A percentile compares a stretch with the other conserved stretches of the same genome.
These are phyloP conservation scores for Candida morakotiae DNA, from an alignment of 805 yeast genomes.

Conservation along the genomic window DNA sequence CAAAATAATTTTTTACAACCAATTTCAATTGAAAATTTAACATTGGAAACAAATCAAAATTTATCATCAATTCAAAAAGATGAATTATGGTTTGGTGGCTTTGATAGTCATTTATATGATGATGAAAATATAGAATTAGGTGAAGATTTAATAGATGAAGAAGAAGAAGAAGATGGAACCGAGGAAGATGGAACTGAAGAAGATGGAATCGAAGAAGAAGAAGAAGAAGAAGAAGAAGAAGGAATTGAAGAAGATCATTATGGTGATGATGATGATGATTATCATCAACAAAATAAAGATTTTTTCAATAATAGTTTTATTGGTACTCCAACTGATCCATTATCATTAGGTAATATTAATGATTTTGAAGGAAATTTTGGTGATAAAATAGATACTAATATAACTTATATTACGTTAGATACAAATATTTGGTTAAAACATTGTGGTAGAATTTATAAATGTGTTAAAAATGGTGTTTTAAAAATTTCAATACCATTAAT, in stretches of 20 bases:
- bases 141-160: slow-evolving; percentile 18
- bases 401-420: slow-evolving; percentile 62
- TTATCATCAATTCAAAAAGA: slow-evolving; percentile 21
- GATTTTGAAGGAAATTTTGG: slow-evolving; percentile 48
- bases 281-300: slow-evolving; percentile 8
- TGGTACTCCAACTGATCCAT: slow-evolving; percentile 10
- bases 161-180: slow-evolving; percentile 18
- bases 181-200: slow-evolving; percentile 12
- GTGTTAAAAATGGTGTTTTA: slow-evolving; percentile 56
- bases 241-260: too few relatives aligned
- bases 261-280: slow-evolving; percentile 5
- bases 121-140: slow-evolving; percentile 12
- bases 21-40: slow-evolving; percentile 28
- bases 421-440: slow-evolving; percentile 80
- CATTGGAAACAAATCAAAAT: slow-evolving; percentile 7
- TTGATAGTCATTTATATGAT: slow-evolving; percentile 12
- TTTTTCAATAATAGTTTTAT: slow-evolving; percentile 7
- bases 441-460: slow-evolving; percentile 71
- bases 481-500: slow-evolving; percentile 65
- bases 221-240: slow-evolving; percentile 20
- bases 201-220: slow-evolving; percentile 15
- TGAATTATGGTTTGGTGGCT: slow-evolving; percentile 19
- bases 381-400: slow-evolving; percentile 50
- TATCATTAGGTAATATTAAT: slow-evolving; percentile 8
- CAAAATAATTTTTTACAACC: slow-evolving; percentile 37